Percentiles rank a stretch among this genome's conserved stretches.
These are phyloP conservation scores for Aspergillus carbonarius DNA, from an alignment of 2,329 filamentous ascomycete genomes.

Conservation along the genomic window DNA sequence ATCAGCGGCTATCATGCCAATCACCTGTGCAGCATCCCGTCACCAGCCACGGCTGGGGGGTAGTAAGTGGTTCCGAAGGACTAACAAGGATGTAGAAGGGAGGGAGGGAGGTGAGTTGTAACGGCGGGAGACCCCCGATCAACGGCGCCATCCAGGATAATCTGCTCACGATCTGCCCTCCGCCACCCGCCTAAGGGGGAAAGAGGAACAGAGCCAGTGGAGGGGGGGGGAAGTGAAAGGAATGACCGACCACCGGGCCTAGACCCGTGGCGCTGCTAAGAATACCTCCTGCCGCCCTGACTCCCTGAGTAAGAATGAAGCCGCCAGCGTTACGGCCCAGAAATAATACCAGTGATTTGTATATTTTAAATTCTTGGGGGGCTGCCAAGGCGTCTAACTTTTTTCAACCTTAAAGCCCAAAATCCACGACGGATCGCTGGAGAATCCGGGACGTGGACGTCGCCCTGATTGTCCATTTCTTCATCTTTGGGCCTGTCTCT, in stretches of 20 bases:
- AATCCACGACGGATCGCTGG: background rate
- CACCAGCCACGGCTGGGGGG: background rate
- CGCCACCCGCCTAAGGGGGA: background rate
- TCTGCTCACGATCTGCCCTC: background rate
- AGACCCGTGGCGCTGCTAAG: background rate
- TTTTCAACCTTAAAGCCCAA: background rate
- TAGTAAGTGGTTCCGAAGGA: background rate
- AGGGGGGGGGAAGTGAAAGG: background rate
- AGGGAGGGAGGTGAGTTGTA: background rate
- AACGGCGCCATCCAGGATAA: background rate
- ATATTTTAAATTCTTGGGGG: background rate
- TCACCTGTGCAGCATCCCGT: background rate
- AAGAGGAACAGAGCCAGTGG: background rate
- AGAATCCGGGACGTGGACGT: background rate
- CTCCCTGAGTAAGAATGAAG: background rate
- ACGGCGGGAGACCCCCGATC: background rate
- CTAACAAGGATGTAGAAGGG: too few relatives aligned
- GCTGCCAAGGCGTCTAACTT: background rate
- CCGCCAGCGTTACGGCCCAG: background rate
- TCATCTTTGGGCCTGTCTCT: background rate
- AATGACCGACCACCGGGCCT: background rate
- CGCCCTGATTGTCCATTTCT: background rate
- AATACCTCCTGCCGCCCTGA: background rate
- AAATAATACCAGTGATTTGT: background rate
- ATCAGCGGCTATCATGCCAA: background rate